These are phyloP conservation scores for Suillus hirtellus DNA, from an alignment of 768 basidiomycete species.

Conservation along the genomic window DNA sequence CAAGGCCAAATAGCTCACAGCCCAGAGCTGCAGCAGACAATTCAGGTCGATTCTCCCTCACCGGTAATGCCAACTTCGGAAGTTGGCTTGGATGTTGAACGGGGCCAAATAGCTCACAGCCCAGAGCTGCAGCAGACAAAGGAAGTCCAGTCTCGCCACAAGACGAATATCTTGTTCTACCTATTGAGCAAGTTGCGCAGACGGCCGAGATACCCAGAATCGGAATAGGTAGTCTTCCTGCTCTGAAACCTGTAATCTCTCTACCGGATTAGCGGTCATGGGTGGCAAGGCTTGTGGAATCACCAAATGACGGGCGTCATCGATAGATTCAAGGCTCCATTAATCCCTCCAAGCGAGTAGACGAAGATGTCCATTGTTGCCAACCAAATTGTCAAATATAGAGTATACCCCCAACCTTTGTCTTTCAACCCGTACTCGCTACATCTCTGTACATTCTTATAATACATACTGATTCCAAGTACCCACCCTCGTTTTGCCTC, in stretches of 20 bases:
- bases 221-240: too few relatives aligned
- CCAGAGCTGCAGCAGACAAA: neutral
- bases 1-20: too few relatives aligned
- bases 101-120: neutral
- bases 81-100: neutral
- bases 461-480: neutral
- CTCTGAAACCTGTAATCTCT: neutral
- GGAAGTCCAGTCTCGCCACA: neutral
- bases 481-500: neutral
- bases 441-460: neutral
- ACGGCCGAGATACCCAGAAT: neutral
- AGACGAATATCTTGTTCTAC: neutral
- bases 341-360: neutral
- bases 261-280: neutral
- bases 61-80: neutral
- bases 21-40: neutral
- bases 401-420: neutral
- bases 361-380: neutral
- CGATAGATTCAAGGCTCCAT: neutral
- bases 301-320: neutral
- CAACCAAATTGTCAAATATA: neutral
- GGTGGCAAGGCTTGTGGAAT: neutral
- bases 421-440: neutral
- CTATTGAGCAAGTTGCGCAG: neutral
- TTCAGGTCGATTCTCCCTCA: neutral